Conservation (phyloP, 106 monocot genomes). For the Amphibolis antarctica region DNA sequence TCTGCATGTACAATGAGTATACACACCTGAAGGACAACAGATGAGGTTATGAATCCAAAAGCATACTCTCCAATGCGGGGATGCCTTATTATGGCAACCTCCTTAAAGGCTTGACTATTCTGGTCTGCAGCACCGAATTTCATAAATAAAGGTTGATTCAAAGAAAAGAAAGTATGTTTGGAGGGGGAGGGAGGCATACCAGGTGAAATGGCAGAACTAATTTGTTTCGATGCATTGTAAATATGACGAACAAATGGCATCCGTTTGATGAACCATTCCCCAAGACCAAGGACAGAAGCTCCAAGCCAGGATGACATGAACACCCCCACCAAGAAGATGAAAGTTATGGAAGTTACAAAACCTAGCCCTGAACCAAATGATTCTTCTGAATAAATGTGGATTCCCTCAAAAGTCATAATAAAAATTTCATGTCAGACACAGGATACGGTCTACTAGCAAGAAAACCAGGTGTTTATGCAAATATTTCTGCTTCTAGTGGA, state of each 20-base stretch:
- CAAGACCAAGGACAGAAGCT: constrained; percentile 74
- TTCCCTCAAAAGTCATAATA: no score
- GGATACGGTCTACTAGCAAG: no score
- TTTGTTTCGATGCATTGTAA: constrained; percentile 89
- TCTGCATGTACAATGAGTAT: no score
- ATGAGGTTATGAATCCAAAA: constrained; percentile 82
- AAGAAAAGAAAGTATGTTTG: neutral
- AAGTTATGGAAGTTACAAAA: constrained; percentile 74
- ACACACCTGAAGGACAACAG: constrained; percentile 72
- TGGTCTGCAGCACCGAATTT: constrained; percentile 42
- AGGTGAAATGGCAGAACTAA: constrained; percentile 89
- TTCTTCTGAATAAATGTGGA: no score
- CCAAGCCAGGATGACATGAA: constrained; percentile 98
- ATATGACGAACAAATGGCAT: constrained; percentile 95
- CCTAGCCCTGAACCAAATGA: constrained; percentile 47
- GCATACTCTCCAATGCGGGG: constrained; percentile 90
- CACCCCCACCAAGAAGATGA: constrained; percentile 85
- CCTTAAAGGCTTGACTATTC: constrained; percentile 83
- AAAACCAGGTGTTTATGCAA: no score
- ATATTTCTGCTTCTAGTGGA: no score
- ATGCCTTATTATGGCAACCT: constrained; percentile 88
- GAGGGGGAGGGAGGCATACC: constrained; percentile 24
- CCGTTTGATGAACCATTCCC: constrained; percentile 91
- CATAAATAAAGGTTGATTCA: constrained; percentile 1
- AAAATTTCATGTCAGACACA: no score